Conservation (phyloP, 345 rosid genomes). For the Linum lewisii region DNA sequence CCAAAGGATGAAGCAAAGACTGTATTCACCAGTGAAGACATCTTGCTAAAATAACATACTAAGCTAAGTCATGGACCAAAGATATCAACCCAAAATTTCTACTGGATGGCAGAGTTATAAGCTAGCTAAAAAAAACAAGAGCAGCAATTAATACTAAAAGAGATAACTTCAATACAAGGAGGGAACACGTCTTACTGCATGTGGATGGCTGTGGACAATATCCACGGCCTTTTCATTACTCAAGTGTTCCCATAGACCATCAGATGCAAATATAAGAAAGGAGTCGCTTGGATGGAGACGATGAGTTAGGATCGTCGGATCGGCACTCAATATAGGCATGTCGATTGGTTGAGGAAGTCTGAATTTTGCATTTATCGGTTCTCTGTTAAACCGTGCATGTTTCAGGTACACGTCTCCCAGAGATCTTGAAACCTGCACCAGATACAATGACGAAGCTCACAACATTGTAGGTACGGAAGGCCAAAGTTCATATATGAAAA, state of each 20-base stretch:
- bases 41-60: too few species aligned
- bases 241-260: conserved; percentile 96
- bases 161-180: not conserved
- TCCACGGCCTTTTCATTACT: conserved; percentile 81
- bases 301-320: conserved; percentile 56
- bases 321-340: conserved; percentile 66
- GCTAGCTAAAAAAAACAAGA: not conserved
- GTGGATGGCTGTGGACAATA: conserved; percentile 70
- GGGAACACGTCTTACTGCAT: conserved; percentile 42
- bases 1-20: too few species aligned
- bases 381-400: conserved; percentile 48
- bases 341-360: conserved; percentile 67
- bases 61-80: too few species aligned
- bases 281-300: conserved; percentile 71
- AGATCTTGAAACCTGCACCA: conserved; percentile 71
- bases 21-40: too few species aligned
- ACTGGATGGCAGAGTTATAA: not conserved
- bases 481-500: not conserved
- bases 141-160: not conserved
- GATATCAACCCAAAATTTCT: too few species aligned
- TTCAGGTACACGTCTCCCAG: conserved; percentile 87
- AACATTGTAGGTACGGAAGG: not conserved
- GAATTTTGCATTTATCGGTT: conserved; percentile 56
- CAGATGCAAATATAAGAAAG: conserved; percentile 88
- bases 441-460: conserved; percentile 13